phyloP scores from a whole-genome alignment of 768 basidiomycete genomes.

The Mycena polygramma region DNA sequence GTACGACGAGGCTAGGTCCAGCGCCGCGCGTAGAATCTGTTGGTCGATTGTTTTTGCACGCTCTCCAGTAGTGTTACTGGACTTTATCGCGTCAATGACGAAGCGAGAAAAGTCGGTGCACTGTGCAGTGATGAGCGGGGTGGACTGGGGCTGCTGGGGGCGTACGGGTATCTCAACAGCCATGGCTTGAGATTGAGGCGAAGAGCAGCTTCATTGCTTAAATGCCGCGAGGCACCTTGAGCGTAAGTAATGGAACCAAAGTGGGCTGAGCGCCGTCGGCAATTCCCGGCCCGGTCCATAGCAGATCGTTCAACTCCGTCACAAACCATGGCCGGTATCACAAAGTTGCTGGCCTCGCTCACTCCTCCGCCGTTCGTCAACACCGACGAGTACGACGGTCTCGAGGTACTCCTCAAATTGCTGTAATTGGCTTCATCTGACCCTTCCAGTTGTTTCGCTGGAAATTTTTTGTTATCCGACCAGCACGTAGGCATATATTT shows the following conservation, averaged over 20 bases:
- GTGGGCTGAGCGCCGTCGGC: too few species aligned
- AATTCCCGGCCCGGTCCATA: background rate
- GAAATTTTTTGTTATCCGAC: constrained; percentile 84
- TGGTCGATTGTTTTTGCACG: constrained; percentile 24
- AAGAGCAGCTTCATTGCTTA: constrained; percentile 28
- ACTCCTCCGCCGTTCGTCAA: constrained; percentile 71
- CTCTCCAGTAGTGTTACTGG: background rate
- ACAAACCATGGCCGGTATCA: constrained; percentile 43
- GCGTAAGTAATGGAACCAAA: background rate
- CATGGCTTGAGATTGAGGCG: constrained; percentile 24
- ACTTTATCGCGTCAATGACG: constrained; percentile 31
- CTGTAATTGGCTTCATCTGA: background rate
- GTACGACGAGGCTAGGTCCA: constrained; percentile 23
- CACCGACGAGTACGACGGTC: constrained; percentile 76
- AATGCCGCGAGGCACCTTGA: background rate
- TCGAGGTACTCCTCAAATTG: constrained; percentile 53
- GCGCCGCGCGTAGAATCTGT: constrained; percentile 21
- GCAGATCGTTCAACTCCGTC: background rate
- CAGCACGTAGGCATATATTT: constrained; percentile 67
- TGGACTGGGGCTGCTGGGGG: background rate
- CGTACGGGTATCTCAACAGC: constrained; percentile 21
- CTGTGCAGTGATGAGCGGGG: constrained; percentile 9
- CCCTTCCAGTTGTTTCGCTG: constrained; percentile 65
- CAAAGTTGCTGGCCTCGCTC: constrained; percentile 54
- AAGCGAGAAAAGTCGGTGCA: constrained; percentile 31